Percentiles rank a stretch among this genome's conserved stretches.
Evolutionary conservation across 2,329 filamentous ascomycete genomes (phyloP).

Genomic region (Aspergillus amoenus): DNA sequence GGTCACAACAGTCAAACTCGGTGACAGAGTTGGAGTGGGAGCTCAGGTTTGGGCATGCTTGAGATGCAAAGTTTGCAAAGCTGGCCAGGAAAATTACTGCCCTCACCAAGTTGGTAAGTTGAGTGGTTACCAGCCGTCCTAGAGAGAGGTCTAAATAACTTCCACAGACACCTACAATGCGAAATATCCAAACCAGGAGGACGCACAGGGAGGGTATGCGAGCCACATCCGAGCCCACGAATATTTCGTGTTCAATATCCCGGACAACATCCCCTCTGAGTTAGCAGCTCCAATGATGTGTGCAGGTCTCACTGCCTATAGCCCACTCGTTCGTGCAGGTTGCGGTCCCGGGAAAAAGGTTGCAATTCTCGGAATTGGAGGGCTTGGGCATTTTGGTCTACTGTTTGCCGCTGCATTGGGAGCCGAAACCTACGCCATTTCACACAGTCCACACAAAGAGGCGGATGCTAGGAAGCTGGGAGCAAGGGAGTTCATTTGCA

Average conservation of each 20-base stretch:
- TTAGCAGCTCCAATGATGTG: constrained; percentile 72
- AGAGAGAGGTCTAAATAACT: too few species aligned
- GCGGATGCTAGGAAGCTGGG: too few species aligned
- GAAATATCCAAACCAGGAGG: too few species aligned
- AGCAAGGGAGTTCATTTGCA: too few species aligned
- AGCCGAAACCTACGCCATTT: constrained; percentile 47
- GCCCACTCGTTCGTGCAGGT: constrained; percentile 65
- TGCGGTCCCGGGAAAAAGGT: constrained; percentile 71
- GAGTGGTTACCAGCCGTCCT: constrained; percentile 21
- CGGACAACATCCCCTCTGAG: constrained; percentile 48
- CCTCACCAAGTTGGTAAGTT: constrained; percentile 30
- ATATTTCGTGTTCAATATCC: constrained; percentile 62
- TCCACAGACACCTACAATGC: too few species aligned
- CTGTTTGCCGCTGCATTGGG: constrained; percentile 71
- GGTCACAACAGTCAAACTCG: constrained; percentile 27
- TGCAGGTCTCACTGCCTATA: constrained; percentile 72
- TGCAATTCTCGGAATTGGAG: constrained; percentile 72
- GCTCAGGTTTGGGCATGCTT: constrained; percentile 60
- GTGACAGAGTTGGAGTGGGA: constrained; percentile 54
- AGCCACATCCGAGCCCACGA: constrained; percentile 54
- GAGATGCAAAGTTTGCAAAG: constrained; percentile 50
- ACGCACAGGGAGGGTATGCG: constrained; percentile 57
- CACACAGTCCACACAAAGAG: too few species aligned
- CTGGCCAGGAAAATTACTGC: constrained; percentile 41
- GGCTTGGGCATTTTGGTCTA: constrained; percentile 71